Conservation (phyloP, 495 filamentous ascomycete genomes). For the Xylaria sp. region DNA sequence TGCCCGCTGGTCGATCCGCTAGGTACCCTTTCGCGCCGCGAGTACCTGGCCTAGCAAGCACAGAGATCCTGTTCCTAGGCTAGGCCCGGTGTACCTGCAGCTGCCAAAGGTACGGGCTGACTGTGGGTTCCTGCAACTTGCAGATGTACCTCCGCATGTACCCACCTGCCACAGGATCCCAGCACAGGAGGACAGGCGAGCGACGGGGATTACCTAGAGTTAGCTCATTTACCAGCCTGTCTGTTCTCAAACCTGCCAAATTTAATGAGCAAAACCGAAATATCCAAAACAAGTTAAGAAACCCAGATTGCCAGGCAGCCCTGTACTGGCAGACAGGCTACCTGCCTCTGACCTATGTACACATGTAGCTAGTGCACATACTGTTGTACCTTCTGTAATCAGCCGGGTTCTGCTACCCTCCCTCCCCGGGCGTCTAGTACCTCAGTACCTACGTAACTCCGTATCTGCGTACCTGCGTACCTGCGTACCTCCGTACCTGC, state of each 20-base stretch:
- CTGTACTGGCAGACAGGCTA: conserved; percentile 10
- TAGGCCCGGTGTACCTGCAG: conserved; percentile 28
- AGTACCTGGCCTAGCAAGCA: conserved; percentile 19
- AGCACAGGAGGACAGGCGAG: background rate
- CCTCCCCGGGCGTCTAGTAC: conserved; percentile 11
- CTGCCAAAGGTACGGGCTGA: conserved; percentile 31
- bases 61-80: conserved; percentile 20
- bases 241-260: conserved; percentile 28
- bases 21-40: conserved; percentile 14
- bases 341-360: background rate
- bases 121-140: conserved; percentile 29
- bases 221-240: conserved; percentile 30
- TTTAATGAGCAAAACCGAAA: conserved; percentile 24
- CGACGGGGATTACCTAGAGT: conserved; percentile 10
- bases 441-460: background rate
- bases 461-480: too few relatives aligned
- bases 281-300: conserved; percentile 17
- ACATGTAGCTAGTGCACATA: background rate
- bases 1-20: conserved; percentile 12
- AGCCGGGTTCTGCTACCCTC: conserved; percentile 13
- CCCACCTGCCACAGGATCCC: conserved; percentile 26
- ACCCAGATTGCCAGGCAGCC: conserved; percentile 24
- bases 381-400: conserved; percentile 10
- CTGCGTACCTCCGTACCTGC: too few relatives aligned
- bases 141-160: conserved; percentile 27